Evolutionary conservation across 129 eudicot species (phyloP), one percentile per base, ranked within the genome.

Genomic region (Chrysanthemum seticuspe): DNA sequence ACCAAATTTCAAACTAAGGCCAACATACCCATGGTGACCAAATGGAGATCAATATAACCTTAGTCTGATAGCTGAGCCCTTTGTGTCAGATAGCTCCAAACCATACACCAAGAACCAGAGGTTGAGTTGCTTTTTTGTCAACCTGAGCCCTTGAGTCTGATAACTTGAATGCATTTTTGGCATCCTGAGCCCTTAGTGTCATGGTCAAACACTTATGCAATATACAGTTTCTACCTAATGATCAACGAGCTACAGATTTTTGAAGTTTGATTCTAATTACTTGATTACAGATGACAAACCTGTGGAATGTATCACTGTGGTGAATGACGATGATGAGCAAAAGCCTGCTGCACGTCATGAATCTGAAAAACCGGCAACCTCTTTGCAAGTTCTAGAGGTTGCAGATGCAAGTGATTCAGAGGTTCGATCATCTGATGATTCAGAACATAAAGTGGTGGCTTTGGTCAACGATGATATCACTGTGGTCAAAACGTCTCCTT

Each of bases 281-380:
- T 63, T 51, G 10, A 16, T 67, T 71, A 21, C 31, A 66, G 74
- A 25, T 23, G 64, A 71, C 50, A 69, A 58, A 64, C 23, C 18
- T 14, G 57, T 21, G 68, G 74, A 60, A 50, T 54, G 73, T 47
- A 7, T 44, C 60, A 18, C 50, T 13, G 29, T 18, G 50, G 47
- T 36, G 53, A 44, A 63, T 51, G 72, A 62, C 2, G 54, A 27
- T 14, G 27, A n/a, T 54, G 27, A 48, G 19, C 67, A 18, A 58
- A 13, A 19, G 45, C 55, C 54, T 12, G 67, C 36, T 29, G 13
- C 68, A 68, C 16, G 44, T 71, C 72, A 25, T 54, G 72, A 62
- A 78, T 78, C 77, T 44, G 66, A 54, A 71, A 40, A 21, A 52
- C 76, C 61, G 2, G 11, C 55, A 14, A 34, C 81, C 36, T 45